phyloP scores from a whole-genome alignment of 805 yeast species.

The Pichia kluyveri region DNA sequence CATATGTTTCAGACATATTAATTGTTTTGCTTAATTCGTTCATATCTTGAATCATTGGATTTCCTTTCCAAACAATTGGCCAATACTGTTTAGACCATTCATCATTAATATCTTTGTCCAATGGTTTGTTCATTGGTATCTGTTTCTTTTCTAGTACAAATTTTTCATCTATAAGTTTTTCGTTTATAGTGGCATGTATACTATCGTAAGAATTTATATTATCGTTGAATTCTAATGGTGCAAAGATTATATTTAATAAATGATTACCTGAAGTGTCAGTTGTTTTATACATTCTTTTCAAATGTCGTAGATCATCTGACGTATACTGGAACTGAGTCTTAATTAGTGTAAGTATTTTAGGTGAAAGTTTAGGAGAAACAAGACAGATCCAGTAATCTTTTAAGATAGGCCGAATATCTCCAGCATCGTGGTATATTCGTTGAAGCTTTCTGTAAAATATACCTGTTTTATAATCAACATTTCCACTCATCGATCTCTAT shows the following conservation, averaged over 20 bases:
- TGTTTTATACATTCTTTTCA: slow-evolving; percentile 43
- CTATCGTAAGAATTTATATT: slow-evolving; percentile 10
- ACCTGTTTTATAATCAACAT: slow-evolving; percentile 35
- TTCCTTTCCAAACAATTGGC: slow-evolving; percentile 95
- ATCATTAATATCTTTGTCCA: slow-evolving; percentile 53
- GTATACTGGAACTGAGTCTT: slow-evolving; percentile 21
- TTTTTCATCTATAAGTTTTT: background rate
- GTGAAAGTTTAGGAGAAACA: slow-evolving; percentile 29
- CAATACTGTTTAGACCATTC: slow-evolving; percentile 65
- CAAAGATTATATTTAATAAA: slow-evolving; percentile 31
- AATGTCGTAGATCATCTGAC: slow-evolving; percentile 27
- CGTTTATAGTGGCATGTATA: background rate
- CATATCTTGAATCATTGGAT: slow-evolving; percentile 65
- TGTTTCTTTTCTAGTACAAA: slow-evolving; percentile 13
- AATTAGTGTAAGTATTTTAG: slow-evolving; percentile 19
- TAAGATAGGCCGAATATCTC: slow-evolving; percentile 22
- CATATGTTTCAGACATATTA: slow-evolving; percentile 35
- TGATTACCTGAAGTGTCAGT: background rate
- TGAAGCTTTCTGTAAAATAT: slow-evolving; percentile 30
- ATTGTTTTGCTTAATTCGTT: slow-evolving; percentile 33
- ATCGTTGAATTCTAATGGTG: slow-evolving; percentile 28
- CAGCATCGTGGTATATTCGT: slow-evolving; percentile 29
- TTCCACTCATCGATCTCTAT: background rate
- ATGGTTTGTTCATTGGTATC: slow-evolving; percentile 60
- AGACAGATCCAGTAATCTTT: slow-evolving; percentile 35